Conservation (phyloP, 352 stramenopile genomes). For the Phytopythium boreale region DNA sequence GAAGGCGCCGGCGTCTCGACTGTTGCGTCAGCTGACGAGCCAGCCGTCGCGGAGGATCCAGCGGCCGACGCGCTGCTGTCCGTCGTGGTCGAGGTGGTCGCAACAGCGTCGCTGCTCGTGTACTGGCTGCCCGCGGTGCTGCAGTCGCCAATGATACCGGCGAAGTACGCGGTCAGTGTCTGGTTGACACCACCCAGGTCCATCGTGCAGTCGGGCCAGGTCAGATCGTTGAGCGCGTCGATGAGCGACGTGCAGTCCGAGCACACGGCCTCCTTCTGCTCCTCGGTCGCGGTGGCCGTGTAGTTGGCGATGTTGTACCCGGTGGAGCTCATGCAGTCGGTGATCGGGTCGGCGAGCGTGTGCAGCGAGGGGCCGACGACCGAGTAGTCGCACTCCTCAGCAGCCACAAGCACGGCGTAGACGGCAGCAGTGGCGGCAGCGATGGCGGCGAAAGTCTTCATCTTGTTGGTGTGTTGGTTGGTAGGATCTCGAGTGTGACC, state of each 20-base stretch:
- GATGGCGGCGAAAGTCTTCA: slow-evolving; percentile 7
- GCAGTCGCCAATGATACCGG: slow-evolving; percentile 15
- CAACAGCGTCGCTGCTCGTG: slow-evolving; percentile 1
- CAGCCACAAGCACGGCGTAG: background rate
- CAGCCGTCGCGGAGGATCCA: background rate
- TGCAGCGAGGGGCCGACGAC: slow-evolving; percentile 13
- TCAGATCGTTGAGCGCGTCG: slow-evolving; percentile 7
- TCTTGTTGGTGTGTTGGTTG: background rate
- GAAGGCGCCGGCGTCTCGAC: slow-evolving; percentile 3
- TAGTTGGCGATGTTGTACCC: slow-evolving; percentile 16
- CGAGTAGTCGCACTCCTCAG: slow-evolving; percentile 14
- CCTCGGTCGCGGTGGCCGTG: slow-evolving; percentile 7
- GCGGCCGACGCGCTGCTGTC: background rate
- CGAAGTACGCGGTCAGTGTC: slow-evolving; percentile 17
- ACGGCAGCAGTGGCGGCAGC: slow-evolving; percentile 3
- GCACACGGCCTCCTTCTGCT: slow-evolving; percentile 15
- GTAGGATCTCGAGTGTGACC: background rate
- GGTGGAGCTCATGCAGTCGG: slow-evolving; percentile 12
- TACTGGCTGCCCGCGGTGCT: slow-evolving; percentile 7
- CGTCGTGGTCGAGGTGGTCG: background rate
- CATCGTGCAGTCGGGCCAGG: slow-evolving; percentile 17
- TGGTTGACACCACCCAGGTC: slow-evolving; percentile 14
- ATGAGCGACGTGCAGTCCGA: slow-evolving; percentile 15
- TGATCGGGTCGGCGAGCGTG: slow-evolving; percentile 11
- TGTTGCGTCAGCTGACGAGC: background rate